These are phyloP conservation scores for Eurotiales sp. DNA, from an alignment of 2,329 filamentous ascomycete species.

Conservation along the genomic window DNA sequence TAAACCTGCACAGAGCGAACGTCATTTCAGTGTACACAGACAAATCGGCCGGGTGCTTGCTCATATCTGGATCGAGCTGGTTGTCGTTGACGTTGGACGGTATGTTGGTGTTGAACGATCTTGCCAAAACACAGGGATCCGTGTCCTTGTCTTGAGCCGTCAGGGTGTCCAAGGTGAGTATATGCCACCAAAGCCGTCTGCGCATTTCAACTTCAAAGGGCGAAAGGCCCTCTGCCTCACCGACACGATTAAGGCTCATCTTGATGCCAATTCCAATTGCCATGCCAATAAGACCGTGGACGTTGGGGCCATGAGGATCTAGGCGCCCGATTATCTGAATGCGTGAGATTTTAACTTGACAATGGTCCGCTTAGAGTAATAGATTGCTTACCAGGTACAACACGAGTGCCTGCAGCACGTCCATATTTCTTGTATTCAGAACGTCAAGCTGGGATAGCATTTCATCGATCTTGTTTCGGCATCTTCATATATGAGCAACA, in stretches of 20 bases:
- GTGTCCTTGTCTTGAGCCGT: constrained; percentile 25
- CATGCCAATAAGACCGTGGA: not conserved
- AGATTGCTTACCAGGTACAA: constrained; percentile 10
- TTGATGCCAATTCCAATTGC: constrained; percentile 31
- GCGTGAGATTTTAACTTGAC: not conserved
- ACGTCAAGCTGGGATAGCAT: too few relatives aligned
- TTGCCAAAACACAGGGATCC: constrained; percentile 25
- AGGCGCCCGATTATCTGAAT: not conserved
- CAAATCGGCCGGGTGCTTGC: constrained; percentile 1
- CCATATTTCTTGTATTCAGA: too few relatives aligned
- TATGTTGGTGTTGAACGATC: constrained; percentile 19
- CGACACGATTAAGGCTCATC: constrained; percentile 51
- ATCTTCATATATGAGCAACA: too few relatives aligned
- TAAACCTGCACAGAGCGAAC: not conserved
- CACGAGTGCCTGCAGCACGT: constrained; percentile 6
- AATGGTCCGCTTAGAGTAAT: too few relatives aligned
- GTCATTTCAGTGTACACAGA: not conserved
- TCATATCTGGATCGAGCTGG: constrained; percentile 19
- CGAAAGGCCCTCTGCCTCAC: constrained; percentile 42
- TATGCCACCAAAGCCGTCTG: constrained; percentile 51
- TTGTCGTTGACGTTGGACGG: constrained; percentile 25
- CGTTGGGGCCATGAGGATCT: not conserved
- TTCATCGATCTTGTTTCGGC: too few relatives aligned
- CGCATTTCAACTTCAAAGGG: constrained; percentile 52
- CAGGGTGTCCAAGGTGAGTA: constrained; percentile 26